Evolutionary conservation across 2,329 filamentous ascomycete genomes (phyloP), one percentile per base, ranked within the genome.

Genomic region (Talaromyces sp.): DNA sequence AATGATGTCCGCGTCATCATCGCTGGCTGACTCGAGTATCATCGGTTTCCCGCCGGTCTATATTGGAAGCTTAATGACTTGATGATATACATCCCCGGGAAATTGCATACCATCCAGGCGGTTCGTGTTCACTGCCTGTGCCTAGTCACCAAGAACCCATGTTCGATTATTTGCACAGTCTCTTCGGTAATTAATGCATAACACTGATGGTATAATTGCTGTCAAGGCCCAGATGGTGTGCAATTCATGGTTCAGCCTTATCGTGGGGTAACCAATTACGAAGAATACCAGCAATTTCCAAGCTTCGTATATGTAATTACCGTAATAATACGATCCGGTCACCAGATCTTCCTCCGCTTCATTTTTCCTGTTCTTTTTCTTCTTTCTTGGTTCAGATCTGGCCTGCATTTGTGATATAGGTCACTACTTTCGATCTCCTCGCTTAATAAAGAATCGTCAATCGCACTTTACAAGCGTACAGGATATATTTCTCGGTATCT

Each of bases 201-300:
- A 31, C 27, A 31, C 5, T 31, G 3, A 31, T 31, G 27, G 27
- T 31, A 7, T 7, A 31, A 31, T 6, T 31, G 8, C 14, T n/a
- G 41, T 43, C 10, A 19, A 45, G 41, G 5, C 7, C 14, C 41
- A 43, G 47, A 43, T 62, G 35, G 47, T 33, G 35, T 54, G 50
- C 43, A 50, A 41, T 33, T 35, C 19, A 52, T 37, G 24, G 54
- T 14, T 43, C 62, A 48, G 50, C 50, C 62, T 59, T 59, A 59
- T 52, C 43, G 62, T 22, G 62, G 62, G 62, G 62, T 48, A 59
- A 11, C 37, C 31, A 33, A 33, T 59, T 59, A 59, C 56, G 56
- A 33, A 43, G 11, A 7, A 27, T 43, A 31, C 37, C 4, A 2
- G 16, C 37, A 6, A 2, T 31, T 19, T 8, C 14, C 6, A 16